phyloP scores from a whole-genome alignment of 2,329 filamentous ascomycete species.

The Fusarium caatingaense region DNA sequence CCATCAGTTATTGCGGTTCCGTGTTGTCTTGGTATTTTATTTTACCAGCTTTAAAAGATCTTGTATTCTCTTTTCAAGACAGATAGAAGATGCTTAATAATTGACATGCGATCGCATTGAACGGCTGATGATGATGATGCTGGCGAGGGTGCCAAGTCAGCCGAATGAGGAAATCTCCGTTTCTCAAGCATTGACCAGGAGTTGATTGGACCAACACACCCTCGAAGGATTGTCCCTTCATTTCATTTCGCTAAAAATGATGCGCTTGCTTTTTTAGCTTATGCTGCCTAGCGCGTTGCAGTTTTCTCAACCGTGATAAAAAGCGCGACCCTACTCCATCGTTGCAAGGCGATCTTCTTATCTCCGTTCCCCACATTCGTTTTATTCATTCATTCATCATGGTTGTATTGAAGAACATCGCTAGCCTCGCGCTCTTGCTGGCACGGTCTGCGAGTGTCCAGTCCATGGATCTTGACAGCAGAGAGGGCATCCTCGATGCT shows the following conservation, averaged over 20 bases:
- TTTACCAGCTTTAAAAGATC: not conserved
- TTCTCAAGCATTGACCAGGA: not conserved
- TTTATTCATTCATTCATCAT: not conserved
- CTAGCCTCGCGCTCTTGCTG: slow-evolving; percentile 10
- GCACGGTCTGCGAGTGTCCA: slow-evolving; percentile 4
- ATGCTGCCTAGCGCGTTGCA: not conserved
- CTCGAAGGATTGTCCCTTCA: slow-evolving; percentile 14
- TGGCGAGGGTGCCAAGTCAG: not conserved
- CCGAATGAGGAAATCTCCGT: not conserved
- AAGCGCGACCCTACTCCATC: not conserved
- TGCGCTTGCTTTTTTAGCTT: not conserved
- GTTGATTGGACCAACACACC: not conserved
- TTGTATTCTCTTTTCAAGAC: not conserved
- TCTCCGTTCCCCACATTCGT: not conserved
- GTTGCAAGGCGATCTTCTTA: not conserved
- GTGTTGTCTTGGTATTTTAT: not conserved
- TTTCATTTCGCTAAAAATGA: slow-evolving; percentile 13
- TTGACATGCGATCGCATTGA: not conserved
- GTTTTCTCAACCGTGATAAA: not conserved
- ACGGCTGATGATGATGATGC: not conserved
- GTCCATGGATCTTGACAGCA: slow-evolving; percentile 14
- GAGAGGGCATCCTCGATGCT: slow-evolving; percentile 21
- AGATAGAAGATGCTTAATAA: not conserved
- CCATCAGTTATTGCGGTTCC: not conserved
- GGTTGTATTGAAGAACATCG: not conserved